Base-by-base conservation (phyloP, 1,284 basidiomycete genomes). In the Malassezia psittaci region DNA sequence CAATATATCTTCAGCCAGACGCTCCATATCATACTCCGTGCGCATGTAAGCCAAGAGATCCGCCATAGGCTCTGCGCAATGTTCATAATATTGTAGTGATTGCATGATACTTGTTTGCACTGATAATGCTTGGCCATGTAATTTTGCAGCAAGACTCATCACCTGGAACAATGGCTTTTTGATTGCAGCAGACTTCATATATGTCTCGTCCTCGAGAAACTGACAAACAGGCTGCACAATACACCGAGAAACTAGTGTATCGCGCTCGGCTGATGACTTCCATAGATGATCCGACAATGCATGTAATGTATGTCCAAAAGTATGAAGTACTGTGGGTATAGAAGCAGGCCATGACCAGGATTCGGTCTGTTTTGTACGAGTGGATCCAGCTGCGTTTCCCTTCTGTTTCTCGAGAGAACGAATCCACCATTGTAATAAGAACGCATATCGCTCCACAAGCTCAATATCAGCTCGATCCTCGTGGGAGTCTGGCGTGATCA, bases 31-130 rank as follows among this genome's bases (percentile, higher is more conserved):
- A 68, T 87, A 96, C 54, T 94, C 87, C 63, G 85, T 85, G 15
- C 85, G 82, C 43, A 96, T 81, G 41, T 86, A 78, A 32, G 83
- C 80, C 8, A 96, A 80, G 36, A 89, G 84, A 65, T 96, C 90
- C 0, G 91, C 91, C 85, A 96, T 88, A 0, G 87, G 85, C 69
- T 96, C 91, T 0, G 87, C 83, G 29, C 96, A 82, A 73, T 96
- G 91, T 67, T 98, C 93, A 67, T 85, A 89, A 76, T 93, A 94
- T 59, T 93, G 90, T 12, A 98, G 79, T 52, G 83, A 84, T 74
- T 96, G 90, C 76, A 91, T 86, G 75, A 98, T 88, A 59, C 82
- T 83, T 52, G 88, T 91, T 69, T 94, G 90, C 5, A 65, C 71
- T 37, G 59, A 61, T 35, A 69, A 83, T 1, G 83, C 81, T 65